Conservation (phyloP, 139 green algal species). For the Ettlia oleoabundans region DNA sequence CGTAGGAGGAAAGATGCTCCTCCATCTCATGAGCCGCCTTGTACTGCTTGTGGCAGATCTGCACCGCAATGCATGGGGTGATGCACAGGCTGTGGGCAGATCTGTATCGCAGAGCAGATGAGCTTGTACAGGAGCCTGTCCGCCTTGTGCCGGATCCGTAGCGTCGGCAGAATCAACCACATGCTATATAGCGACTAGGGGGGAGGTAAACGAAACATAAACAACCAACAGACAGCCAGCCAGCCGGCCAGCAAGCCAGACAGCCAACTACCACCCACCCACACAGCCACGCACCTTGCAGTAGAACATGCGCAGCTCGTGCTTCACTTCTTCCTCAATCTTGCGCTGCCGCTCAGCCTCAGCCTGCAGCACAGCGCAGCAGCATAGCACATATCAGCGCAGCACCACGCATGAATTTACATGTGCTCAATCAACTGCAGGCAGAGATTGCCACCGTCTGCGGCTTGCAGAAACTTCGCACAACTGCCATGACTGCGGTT, state of each 20-base stretch:
- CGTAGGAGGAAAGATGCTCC: slow-evolving; percentile 89
- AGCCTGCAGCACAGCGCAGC: neutral
- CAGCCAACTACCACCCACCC: too few species aligned
- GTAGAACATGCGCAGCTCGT: slow-evolving; percentile 79
- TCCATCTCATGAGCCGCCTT: slow-evolving; percentile 77
- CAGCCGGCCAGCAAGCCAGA: too few species aligned
- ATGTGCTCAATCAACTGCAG: too few species aligned
- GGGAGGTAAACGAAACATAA: too few species aligned
- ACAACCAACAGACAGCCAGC: too few species aligned
- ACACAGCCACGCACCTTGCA: slow-evolving; percentile 89
- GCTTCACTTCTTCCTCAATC: slow-evolving; percentile 76
- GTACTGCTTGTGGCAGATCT: slow-evolving; percentile 95
- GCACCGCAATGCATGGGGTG: neutral
- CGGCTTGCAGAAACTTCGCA: too few species aligned
- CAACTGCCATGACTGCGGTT: too few species aligned
- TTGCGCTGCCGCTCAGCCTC: slow-evolving; percentile 69
- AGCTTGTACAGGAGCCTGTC: too few species aligned
- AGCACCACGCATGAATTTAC: neutral
- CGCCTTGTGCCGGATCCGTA: too few species aligned
- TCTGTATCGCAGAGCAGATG: neutral
- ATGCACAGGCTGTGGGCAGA: neutral
- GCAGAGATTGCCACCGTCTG: neutral
- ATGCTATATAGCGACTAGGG: too few species aligned
- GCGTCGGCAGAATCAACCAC: too few species aligned
- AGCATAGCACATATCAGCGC: neutral